phyloP scores from a whole-genome alignment of 2,329 filamentous ascomycete genomes.

The Penicillium sclerotiorum region DNA sequence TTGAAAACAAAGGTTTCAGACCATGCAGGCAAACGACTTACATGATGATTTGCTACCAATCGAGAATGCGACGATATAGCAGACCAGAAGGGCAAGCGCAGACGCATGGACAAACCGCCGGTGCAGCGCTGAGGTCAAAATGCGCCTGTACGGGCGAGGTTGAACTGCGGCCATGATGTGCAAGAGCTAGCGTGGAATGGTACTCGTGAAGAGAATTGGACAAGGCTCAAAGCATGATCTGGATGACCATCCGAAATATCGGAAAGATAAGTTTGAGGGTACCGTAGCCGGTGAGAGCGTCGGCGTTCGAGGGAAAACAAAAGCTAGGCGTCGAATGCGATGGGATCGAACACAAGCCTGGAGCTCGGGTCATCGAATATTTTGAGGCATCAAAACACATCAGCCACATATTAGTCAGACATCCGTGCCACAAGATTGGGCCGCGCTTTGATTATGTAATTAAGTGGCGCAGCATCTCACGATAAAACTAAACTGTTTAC shows the following conservation, averaged over 20 bases:
- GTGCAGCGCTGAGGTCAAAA: constrained; percentile 85
- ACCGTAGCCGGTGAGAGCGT: constrained; percentile 4
- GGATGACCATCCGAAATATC: constrained; percentile 16
- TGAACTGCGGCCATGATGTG: constrained; percentile 40
- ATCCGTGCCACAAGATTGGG: constrained; percentile 29
- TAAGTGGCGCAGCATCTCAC: not conserved
- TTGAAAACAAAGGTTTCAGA: constrained; percentile 4
- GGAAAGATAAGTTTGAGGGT: constrained; percentile 9
- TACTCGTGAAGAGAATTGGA: constrained; percentile 25
- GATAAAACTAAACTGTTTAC: constrained; percentile 12
- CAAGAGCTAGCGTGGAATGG: constrained; percentile 27
- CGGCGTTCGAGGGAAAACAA: constrained; percentile 8
- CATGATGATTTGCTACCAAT: constrained; percentile 71
- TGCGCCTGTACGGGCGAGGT: constrained; percentile 73
- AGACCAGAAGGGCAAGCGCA: constrained; percentile 67
- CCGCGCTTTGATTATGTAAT: not conserved
- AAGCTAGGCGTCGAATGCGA: constrained; percentile 13
- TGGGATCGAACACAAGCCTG: constrained; percentile 12
- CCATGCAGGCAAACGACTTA: constrained; percentile 49
- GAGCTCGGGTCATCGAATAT: constrained; percentile 22
- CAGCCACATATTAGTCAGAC: constrained; percentile 17
- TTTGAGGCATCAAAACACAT: constrained; percentile 41
- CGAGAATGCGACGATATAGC: constrained; percentile 71
- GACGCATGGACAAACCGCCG: constrained; percentile 81
- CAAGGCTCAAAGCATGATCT: constrained; percentile 28